A percentile compares a stretch with the other conserved stretches of the same genome.
Conservation (phyloP, 768 basidiomycete species). For the Daedalea quercina region DNA sequence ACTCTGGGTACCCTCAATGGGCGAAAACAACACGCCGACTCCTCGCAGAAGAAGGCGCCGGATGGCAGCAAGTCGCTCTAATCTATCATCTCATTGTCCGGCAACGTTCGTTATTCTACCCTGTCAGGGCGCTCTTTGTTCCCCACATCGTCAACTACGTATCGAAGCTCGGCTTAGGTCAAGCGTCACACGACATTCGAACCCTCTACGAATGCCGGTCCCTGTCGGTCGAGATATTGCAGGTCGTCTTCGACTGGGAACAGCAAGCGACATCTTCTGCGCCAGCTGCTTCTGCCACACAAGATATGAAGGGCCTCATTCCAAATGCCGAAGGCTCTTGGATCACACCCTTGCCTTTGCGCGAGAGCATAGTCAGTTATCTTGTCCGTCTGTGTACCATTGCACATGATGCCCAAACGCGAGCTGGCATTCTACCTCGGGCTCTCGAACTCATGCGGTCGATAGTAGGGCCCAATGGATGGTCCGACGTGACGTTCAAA, state of each 20-base stretch:
- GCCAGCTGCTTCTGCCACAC: conserved; percentile 10
- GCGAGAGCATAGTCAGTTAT: conserved; percentile 92
- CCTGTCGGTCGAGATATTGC: conserved; percentile 84
- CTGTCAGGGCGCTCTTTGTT: conserved; percentile 86
- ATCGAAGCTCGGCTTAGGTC: conserved; percentile 76
- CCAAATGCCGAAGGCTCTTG: conserved; percentile 29
- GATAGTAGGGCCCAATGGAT: conserved; percentile 78
- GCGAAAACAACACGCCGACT: conserved; percentile 79
- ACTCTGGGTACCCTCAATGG: conserved; percentile 67
- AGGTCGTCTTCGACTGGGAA: conserved; percentile 94
- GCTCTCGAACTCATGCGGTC: conserved; percentile 63
- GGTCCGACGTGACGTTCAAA: conserved; percentile 90
- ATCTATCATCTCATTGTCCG: conserved; percentile 92
- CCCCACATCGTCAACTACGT: conserved; percentile 91
- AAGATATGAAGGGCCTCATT: neutral
- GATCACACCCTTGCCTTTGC: conserved; percentile 71
- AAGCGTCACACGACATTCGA: conserved; percentile 38
- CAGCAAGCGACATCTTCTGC: conserved; percentile 40
- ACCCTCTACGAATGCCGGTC: conserved; percentile 60
- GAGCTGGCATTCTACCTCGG: conserved; percentile 46
- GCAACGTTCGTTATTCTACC: conserved; percentile 87
- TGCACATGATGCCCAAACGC: conserved; percentile 44
- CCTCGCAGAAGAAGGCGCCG: conserved; percentile 81
- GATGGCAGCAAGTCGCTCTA: conserved; percentile 59
- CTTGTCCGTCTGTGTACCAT: conserved; percentile 85